Percentiles rank a stretch among this genome's conserved stretches.
phyloP scores from a whole-genome alignment of 164 flowering plant species.

The Stephania japonica region DNA sequence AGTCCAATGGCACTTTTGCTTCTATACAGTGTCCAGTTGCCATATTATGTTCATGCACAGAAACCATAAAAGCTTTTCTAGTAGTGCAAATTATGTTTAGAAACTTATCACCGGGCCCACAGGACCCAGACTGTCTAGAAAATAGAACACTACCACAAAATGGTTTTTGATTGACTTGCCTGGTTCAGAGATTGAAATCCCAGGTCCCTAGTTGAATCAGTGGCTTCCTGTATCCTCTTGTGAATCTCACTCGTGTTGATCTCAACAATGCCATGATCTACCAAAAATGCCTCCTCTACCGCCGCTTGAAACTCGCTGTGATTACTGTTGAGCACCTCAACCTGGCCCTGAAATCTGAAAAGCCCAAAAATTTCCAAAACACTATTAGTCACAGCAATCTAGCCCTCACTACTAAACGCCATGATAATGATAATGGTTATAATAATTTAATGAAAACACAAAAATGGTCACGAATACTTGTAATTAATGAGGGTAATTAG shows the following conservation, averaged over 20 bases:
- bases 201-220: constrained; percentile 56
- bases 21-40: neutral
- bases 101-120: neutral
- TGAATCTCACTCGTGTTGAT: constrained; percentile 27
- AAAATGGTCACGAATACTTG: neutral
- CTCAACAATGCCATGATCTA: constrained; percentile 63
- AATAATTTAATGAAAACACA: neutral
- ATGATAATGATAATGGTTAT: neutral
- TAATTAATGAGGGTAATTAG: neutral
- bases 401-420: neutral
- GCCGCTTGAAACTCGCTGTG: constrained; percentile 71
- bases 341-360: constrained; percentile 77
- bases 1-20: neutral
- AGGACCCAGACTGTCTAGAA: neutral
- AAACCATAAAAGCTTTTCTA: neutral
- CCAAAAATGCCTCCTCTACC: constrained; percentile 85
- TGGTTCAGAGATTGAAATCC: constrained; percentile 35
- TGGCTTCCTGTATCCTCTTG: constrained; percentile 46
- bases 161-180: constrained; percentile 35
- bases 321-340: constrained; percentile 45
- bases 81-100: neutral
- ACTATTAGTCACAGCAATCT: neutral
- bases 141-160: neutral
- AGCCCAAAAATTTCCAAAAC: neutral
- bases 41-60: neutral